phyloP scores from a whole-genome alignment of 2,329 filamentous ascomycete genomes.

The Thelonectria blattea region DNA sequence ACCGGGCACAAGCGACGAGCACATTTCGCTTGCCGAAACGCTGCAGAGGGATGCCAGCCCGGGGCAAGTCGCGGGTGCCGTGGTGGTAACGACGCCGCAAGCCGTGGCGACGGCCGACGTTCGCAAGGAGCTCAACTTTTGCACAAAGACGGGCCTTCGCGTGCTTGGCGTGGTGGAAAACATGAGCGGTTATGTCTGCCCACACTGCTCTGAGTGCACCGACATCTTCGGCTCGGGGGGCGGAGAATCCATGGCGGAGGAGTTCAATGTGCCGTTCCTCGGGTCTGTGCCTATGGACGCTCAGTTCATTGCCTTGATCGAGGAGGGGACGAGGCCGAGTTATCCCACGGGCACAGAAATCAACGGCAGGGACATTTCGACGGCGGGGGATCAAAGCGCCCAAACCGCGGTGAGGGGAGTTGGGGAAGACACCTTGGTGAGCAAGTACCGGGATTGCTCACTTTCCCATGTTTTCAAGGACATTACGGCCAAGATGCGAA shows the following conservation, averaged over 20 bases:
- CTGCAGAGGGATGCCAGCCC: slow-evolving; percentile 68
- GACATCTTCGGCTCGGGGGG: slow-evolving; percentile 94
- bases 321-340: slow-evolving; percentile 69
- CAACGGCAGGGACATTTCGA: slow-evolving; percentile 60
- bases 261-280: slow-evolving; percentile 83
- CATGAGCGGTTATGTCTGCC: slow-evolving; percentile 92
- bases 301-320: slow-evolving; percentile 86
- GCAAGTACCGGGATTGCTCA: slow-evolving; percentile 77
- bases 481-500: slow-evolving; percentile 59
- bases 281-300: slow-evolving; percentile 92
- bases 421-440: slow-evolving; percentile 57
- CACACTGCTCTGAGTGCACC: slow-evolving; percentile 81
- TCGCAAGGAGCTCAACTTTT: slow-evolving; percentile 93
- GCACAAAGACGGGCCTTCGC: slow-evolving; percentile 78
- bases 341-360: slow-evolving; percentile 74
- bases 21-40: slow-evolving; percentile 92
- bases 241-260: slow-evolving; percentile 84
- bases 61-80: slow-evolving; percentile 80
- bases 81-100: slow-evolving; percentile 95
- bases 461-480: slow-evolving; percentile 70
- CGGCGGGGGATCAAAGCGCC: background rate
- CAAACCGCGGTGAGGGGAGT: slow-evolving; percentile 33
- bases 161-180: slow-evolving; percentile 94
- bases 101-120: slow-evolving; percentile 94
- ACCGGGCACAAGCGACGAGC: slow-evolving; percentile 94